Base-by-base conservation (phyloP, 2,329 filamentous ascomycete genomes). In the Purpureocillium lavendulum region DNA sequence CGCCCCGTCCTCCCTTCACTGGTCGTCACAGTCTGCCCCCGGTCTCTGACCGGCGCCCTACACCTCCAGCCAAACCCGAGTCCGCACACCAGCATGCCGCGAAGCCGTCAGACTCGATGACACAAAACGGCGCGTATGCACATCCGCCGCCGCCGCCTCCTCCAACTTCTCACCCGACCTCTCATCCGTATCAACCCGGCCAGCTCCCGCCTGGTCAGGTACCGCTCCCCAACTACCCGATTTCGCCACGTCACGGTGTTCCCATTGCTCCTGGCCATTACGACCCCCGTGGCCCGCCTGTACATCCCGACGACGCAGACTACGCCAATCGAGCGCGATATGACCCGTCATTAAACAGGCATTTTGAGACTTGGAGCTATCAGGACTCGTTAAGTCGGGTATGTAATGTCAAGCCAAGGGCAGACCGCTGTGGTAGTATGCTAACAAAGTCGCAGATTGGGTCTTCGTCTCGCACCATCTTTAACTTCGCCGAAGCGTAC, bases 401-500 rank as follows among this genome's bases (percentile, higher is more conserved):
- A 42, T 14, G 43, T 38, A 13, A 24, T 21, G 30, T 10, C 13
- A n/a, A 30, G 21, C 18, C 31, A 9, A 16, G 6, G 8, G 12
- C 5, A 5, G 24, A 9, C 13, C 18, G 12, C 18, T 24, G 6
- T 26, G 10, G 21, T 10, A 26, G 10, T 26, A 26, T 39, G 39
- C 51, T 58, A 36, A 53, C 41, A 32, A 36, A 21, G 0, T 14
- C 13, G 30, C 52, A 77, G 74, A 71, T 77, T 48, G 65, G 64
- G 33, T 65, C 64, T 40, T 64, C 66, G 4, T 68, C 72, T 13
- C 67, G 73, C 29, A 77, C 71, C 1, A 63, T 77, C 8, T 72
- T 64, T 50, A 71, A 72, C 44, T 79, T 78, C 49, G 71, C 73
- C 28, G 74, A 78, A 45, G 70, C 69, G 1, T 78, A 76, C 39